Base-by-base conservation (phyloP, 495 filamentous ascomycete species). In the Xylaria telfairii region DNA sequence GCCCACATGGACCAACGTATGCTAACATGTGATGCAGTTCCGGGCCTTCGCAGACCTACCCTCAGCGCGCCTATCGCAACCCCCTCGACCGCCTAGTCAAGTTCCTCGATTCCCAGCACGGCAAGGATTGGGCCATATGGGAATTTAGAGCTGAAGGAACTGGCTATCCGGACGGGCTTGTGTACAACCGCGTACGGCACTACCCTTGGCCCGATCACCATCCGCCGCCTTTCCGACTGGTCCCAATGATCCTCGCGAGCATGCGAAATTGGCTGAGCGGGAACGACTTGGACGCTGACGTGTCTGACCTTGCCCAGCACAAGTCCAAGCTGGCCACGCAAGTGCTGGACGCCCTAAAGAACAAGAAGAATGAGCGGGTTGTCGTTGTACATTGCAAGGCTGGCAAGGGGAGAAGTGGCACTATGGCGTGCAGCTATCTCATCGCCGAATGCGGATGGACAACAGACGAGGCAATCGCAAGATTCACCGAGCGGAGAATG, bases 141-240 rank as follows among this genome's bases (percentile, higher is more conserved):
- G 96, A 99, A 77, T 98, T 98, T 75, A 90, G 96, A 44, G 96
- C 93, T 41, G 96, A 99, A 78, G 96, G 96, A 10, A 97, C 96
- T 0, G 96, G 96, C 0, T 99, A 99, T 74, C 93, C 92, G 0
- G 96, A 98, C 78, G 86, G 86, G 30, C 95, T 96, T 67, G 94
- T 99, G 1, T 92, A 95, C 75, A 85, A 87, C 37, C 83, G 94
- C 0, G 90, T 98, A 59, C 87, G 90, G 71, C 96, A 98, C 81
- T 98, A 92, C 73, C 96, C 96, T 1, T 99, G 92, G 88, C 96
- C 96, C 0, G 96, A 99, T 78, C 96, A 99, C 77, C 96, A 98
- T 78, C 96, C 96, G 39, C 96, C 96, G 69, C 96, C 96, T 4
- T 98, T 99, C 75, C 87, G 88, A 39, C 81, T 97, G 17, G 91